phyloP scores from a whole-genome alignment of 192 early-diverging fungal genomes.

The Coemansia sp. region DNA sequence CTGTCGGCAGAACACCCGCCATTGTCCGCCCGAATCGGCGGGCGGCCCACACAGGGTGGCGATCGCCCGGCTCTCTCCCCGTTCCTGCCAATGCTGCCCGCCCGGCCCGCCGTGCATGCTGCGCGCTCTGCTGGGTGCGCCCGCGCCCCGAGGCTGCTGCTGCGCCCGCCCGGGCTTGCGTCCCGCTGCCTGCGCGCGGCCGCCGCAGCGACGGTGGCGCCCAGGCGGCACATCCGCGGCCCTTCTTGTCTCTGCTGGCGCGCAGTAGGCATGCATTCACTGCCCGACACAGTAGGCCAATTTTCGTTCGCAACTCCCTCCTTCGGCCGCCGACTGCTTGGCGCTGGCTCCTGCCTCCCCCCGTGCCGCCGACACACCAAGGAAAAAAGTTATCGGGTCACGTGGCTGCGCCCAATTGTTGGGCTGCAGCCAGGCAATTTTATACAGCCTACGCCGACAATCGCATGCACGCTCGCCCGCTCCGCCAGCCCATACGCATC shows the following conservation, averaged over 20 bases:
- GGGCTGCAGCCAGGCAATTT: background rate
- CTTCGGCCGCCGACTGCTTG: too few relatives aligned
- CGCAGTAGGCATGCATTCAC: too few relatives aligned
- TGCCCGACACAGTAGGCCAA: too few relatives aligned
- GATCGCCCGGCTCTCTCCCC: too few relatives aligned
- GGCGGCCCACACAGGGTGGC: too few relatives aligned
- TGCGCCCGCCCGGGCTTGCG: background rate
- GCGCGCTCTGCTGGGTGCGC: background rate
- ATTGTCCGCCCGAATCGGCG: conserved; percentile 2
- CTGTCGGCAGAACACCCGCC: background rate
- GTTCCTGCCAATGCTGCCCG: too few relatives aligned
- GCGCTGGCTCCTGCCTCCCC: background rate
- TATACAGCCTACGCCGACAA: background rate
- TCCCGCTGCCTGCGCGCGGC: background rate
- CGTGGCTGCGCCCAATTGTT: conserved; percentile 3
- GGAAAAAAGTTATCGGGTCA: background rate
- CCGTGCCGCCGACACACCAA: background rate
- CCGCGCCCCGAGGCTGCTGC: background rate
- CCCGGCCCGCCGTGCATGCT: background rate
- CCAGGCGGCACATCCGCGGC: too few relatives aligned
- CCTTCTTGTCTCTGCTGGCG: too few relatives aligned
- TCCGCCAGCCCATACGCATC: background rate
- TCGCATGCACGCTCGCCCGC: background rate
- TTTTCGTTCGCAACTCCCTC: too few relatives aligned
- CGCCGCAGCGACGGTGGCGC: background rate